phyloP scores from a whole-genome alignment of 345 rosid species.

The Citrus maxima region DNA sequence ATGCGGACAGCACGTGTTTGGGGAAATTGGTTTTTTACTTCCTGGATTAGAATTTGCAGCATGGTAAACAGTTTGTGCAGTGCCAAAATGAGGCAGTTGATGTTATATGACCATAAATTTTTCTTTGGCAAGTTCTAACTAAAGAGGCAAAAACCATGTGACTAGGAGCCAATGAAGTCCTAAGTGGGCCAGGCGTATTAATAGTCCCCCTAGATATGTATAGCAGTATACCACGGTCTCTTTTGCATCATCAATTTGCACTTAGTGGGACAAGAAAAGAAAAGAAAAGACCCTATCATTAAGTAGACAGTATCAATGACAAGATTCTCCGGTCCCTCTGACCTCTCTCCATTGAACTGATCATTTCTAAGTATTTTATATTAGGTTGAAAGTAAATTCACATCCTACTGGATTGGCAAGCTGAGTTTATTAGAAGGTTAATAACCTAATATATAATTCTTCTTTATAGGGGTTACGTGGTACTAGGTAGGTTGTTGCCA shows the following conservation, averaged over 20 bases:
- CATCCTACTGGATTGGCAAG: neutral
- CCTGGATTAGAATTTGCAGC: neutral
- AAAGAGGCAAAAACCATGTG: conserved; percentile 8
- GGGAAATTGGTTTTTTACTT: neutral
- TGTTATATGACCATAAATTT: neutral
- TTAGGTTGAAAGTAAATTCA: neutral
- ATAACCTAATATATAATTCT: neutral
- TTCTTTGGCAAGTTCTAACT: neutral
- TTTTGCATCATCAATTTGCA: neutral
- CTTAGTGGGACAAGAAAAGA: neutral
- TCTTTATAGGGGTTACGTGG: neutral
- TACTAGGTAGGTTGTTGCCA: conserved; percentile 9
- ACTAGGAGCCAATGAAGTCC: conserved; percentile 7
- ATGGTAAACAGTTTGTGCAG: neutral
- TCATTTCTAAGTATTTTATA: neutral
- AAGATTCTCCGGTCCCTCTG: neutral
- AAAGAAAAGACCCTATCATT: neutral
- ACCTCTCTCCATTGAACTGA: neutral
- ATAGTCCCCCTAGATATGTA: neutral
- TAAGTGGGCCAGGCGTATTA: conserved; percentile 11
- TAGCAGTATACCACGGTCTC: neutral
- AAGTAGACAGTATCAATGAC: neutral
- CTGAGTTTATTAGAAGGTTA: neutral
- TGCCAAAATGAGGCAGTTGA: neutral
- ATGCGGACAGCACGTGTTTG: neutral